Base-by-base conservation (phyloP, 169 alveolate species). In the Plasmodium chabaudi region DNA sequence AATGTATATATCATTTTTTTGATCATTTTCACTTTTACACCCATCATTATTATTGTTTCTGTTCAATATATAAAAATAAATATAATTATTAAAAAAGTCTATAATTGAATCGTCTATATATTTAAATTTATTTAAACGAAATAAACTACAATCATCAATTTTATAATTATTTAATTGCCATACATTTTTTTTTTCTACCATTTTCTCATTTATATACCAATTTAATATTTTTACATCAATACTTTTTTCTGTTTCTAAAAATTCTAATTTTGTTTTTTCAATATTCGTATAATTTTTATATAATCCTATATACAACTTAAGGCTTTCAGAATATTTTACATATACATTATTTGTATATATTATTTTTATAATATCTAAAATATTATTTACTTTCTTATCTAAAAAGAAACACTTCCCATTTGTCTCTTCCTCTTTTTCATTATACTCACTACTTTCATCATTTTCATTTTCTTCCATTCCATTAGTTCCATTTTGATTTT, bases 101-200 rank as follows among this genome's bases (percentile, higher is more conserved):
- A 92, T 92, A 13, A 74, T 92, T 0, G 94, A 87, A 63, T 92
- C 94, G 15, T 92, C 94, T 47, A 92, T 60, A 51, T 92, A 92
- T 60, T 86, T 72, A 13, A 65, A 77, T 65, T 88, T 79, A 13
- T 63, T 63, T 25, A 92, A 63, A 21, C 92, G 72, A 42, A 77
- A 70, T 7, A 88, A 27, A 47, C 59, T 87, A 59, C 57, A 25
- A 34, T 49, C 70, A 51, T 92, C 94, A 53, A 92, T 77, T 61
- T 88, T 72, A 68, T 89, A 75, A 27, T 82, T 87, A 60, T 92
- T 72, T 46, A 92, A 71, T 21, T 82, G 53, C 93, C 88, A 70
- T 2, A 89, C 94, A 55, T 73, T 87, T 42, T 72, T 63, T 27
- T 72, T 65, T 59, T 84, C 75, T 23, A 19, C 51, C 42, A 42